Percentiles rank a stretch among this genome's conserved stretches.
phyloP scores from a whole-genome alignment of 1,139 yeast genomes.

The Spathaspora jeffriesii region DNA sequence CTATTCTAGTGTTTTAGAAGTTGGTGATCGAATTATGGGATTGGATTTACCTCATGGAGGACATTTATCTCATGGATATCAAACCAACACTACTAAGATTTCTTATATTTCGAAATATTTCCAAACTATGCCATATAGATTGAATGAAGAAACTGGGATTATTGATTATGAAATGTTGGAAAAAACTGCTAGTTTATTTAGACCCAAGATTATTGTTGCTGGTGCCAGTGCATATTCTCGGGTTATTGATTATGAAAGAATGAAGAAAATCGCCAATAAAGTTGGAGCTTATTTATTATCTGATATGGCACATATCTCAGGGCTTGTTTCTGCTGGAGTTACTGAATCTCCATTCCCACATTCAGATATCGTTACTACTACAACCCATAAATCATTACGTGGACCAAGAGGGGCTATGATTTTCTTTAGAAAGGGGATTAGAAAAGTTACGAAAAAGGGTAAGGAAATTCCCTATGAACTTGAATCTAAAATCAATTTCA shows the following conservation, averaged over 20 bases:
- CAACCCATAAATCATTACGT: slow-evolving; percentile 95
- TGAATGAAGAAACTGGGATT: slow-evolving; percentile 80
- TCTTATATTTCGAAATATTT: slow-evolving; percentile 91
- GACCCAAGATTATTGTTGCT: slow-evolving; percentile 94
- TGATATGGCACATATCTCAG: slow-evolving; percentile 98
- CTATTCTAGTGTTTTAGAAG: slow-evolving; percentile 87
- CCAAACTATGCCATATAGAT: slow-evolving; percentile 96
- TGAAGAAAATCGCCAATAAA: slow-evolving; percentile 86
- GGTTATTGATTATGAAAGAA: slow-evolving; percentile 85
- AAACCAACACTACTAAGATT: slow-evolving; percentile 84
- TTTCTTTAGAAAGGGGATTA: slow-evolving; percentile 90
- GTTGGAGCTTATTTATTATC: slow-evolving; percentile 91
- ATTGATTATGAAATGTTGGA: slow-evolving; percentile 91
- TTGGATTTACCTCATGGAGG: slow-evolving; percentile 98
- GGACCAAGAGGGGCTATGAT: slow-evolving; percentile 99
- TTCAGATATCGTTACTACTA: slow-evolving; percentile 95
- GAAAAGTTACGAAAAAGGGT: slow-evolving; percentile 84
- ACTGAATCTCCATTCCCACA: slow-evolving; percentile 91
- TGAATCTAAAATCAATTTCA: slow-evolving; percentile 88
- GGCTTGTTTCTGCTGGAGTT: slow-evolving; percentile 91
- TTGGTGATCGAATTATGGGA: slow-evolving; percentile 95
- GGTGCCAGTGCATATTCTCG: slow-evolving; percentile 98
- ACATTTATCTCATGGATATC: slow-evolving; percentile 95
- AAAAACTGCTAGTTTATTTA: slow-evolving; percentile 79
- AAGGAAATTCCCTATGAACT: slow-evolving; percentile 85